Evolutionary conservation across 83 land plant genomes (phyloP).

Genomic region (Picea abies): DNA sequence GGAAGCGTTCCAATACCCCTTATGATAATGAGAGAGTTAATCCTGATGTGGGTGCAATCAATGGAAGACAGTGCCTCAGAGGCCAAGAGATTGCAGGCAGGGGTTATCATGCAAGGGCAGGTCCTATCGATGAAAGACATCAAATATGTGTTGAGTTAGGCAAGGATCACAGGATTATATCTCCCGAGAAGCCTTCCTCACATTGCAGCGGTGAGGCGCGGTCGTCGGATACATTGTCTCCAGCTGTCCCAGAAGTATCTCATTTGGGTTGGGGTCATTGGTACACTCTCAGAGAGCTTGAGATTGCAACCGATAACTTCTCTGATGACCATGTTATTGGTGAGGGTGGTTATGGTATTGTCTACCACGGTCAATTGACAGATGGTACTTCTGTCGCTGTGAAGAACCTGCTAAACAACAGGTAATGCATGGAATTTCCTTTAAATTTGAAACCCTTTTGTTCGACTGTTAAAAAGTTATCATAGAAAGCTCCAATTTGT

Average conservation of each 20-base stretch:
- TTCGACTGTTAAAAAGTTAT: background rate
- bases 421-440: conserved; percentile 24
- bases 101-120: conserved; percentile 17
- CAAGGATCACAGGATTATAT: conserved; percentile 15
- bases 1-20: conserved; percentile 4
- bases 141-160: conserved; percentile 13
- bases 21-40: conserved; percentile 5
- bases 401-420: conserved; percentile 79
- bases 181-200: conserved; percentile 18
- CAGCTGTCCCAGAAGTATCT: conserved; percentile 64
- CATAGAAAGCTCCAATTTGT: background rate
- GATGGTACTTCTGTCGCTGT: conserved; percentile 59
- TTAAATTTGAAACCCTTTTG: background rate
- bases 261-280: conserved; percentile 89
- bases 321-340: conserved; percentile 64
- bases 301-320: conserved; percentile 60
- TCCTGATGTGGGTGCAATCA: background rate
- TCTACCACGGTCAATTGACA: conserved; percentile 55
- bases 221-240: conserved; percentile 18
- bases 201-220: conserved; percentile 40
- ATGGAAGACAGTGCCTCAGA: background rate
- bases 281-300: conserved; percentile 82
- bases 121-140: conserved; percentile 2
- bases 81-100: conserved; percentile 1
- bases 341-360: conserved; percentile 85